These are phyloP conservation scores for Cyberlindnera suaveolens DNA, from an alignment of 805 yeast genomes.

Conservation along the genomic window DNA sequence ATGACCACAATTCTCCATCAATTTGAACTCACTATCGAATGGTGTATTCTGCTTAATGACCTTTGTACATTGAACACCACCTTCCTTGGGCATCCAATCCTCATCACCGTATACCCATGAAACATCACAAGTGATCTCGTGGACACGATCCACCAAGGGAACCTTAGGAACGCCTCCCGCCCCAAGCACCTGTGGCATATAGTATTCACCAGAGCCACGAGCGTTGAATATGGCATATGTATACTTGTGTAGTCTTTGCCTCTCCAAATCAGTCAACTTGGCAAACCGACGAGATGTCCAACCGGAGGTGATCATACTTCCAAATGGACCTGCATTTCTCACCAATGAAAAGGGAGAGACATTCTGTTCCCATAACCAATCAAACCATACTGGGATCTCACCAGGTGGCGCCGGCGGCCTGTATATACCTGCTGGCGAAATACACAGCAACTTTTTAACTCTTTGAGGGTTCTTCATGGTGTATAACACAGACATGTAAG, in stretches of 20 bases:
- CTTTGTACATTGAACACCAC: slow-evolving; percentile 30
- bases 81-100: slow-evolving; percentile 57
- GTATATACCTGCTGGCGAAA: slow-evolving; percentile 86
- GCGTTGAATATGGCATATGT: slow-evolving; percentile 80
- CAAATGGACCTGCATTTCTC: slow-evolving; percentile 71
- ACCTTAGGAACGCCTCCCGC: slow-evolving; percentile 89
- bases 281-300: slow-evolving; percentile 86
- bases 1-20: slow-evolving; percentile 61
- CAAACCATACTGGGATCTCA: slow-evolving; percentile 70
- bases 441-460: slow-evolving; percentile 64
- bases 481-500: slow-evolving; percentile 67
- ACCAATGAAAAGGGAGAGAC: slow-evolving; percentile 82
- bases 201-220: slow-evolving; percentile 89
- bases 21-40: slow-evolving; percentile 28
- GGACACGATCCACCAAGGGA: slow-evolving; percentile 48
- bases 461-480: slow-evolving; percentile 54
- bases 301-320: slow-evolving; percentile 79
- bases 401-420: slow-evolving; percentile 36
- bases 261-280: slow-evolving; percentile 36
- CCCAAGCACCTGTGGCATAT: slow-evolving; percentile 73
- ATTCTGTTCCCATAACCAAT: slow-evolving; percentile 77
- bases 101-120: slow-evolving; percentile 82
- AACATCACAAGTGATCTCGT: slow-evolving; percentile 49
- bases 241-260: slow-evolving; percentile 65
- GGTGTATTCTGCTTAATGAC: slow-evolving; percentile 19